phyloP scores from a whole-genome alignment of 1,139 yeast species.

The Geotrichum klebahnii region DNA sequence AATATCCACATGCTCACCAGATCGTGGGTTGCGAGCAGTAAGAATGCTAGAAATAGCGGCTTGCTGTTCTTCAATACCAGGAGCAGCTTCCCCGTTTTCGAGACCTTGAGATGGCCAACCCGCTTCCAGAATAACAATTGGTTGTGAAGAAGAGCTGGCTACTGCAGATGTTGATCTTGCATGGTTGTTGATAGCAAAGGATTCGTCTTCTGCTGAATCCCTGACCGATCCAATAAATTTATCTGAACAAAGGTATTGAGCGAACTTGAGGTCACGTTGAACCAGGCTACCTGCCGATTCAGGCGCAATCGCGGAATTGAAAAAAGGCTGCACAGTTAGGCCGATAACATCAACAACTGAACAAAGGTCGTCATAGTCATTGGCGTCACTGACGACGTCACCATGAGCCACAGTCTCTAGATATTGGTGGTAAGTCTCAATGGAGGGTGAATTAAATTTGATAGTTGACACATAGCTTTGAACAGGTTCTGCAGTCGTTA shows the following conservation, averaged over 20 bases:
- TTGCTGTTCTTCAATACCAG: constrained; percentile 51
- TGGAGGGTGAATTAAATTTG: constrained; percentile 28
- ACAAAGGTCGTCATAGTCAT: constrained; percentile 29
- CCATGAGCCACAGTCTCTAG: neutral
- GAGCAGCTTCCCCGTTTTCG: constrained; percentile 53
- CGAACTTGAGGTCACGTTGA: constrained; percentile 31
- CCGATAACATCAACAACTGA: constrained; percentile 33
- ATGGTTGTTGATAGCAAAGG: neutral
- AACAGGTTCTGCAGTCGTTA: constrained; percentile 34
- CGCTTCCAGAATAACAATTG: constrained; percentile 55
- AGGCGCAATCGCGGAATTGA: constrained; percentile 28
- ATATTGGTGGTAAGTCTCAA: constrained; percentile 23
- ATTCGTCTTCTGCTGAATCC: neutral
- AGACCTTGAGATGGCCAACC: constrained; percentile 68
- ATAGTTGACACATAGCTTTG: constrained; percentile 31
- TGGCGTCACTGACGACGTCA: neutral
- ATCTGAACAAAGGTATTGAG: constrained; percentile 33
- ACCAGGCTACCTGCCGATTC: constrained; percentile 29
- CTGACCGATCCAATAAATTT: constrained; percentile 24
- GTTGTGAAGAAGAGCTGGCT: constrained; percentile 7
- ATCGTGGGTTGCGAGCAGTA: constrained; percentile 26
- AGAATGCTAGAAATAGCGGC: constrained; percentile 47
- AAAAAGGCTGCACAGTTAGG: constrained; percentile 32
- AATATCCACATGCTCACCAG: constrained; percentile 12
- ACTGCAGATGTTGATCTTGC: neutral